Evolutionary conservation across 495 filamentous ascomycete species (phyloP).

Genomic region (Tuber borchii): DNA sequence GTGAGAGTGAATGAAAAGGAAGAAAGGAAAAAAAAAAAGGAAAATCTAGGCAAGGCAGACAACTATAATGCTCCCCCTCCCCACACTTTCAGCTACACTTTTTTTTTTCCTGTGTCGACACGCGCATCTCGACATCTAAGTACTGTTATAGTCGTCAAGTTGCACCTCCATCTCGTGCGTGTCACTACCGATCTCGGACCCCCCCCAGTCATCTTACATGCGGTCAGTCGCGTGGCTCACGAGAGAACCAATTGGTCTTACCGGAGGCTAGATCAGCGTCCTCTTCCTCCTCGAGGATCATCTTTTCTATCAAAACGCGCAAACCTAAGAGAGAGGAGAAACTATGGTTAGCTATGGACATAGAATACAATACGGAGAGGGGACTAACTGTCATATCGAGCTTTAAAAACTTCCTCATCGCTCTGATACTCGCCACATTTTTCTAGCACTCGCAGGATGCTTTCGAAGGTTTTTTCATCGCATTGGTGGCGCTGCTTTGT

Average conservation of each 20-base stretch:
- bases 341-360: background rate
- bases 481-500: constrained; percentile 36
- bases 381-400: constrained; percentile 39
- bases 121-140: constrained; percentile 15
- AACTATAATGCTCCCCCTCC: background rate
- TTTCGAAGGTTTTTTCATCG: constrained; percentile 40
- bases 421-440: constrained; percentile 36
- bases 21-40: constrained; percentile 3
- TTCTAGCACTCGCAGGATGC: constrained; percentile 32
- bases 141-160: constrained; percentile 38
- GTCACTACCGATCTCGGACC: constrained; percentile 40
- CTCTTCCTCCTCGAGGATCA: constrained; percentile 41
- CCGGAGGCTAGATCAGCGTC: constrained; percentile 42
- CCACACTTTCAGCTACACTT: constrained; percentile 9
- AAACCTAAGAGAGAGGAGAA: constrained; percentile 12
- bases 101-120: background rate
- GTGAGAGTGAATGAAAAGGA: background rate
- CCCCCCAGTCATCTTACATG: constrained; percentile 40
- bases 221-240: constrained; percentile 39
- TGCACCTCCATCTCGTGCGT: constrained; percentile 39
- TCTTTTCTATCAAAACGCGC: constrained; percentile 37
- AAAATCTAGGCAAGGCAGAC: constrained; percentile 35
- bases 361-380: background rate
- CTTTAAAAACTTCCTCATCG: constrained; percentile 36
- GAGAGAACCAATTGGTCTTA: constrained; percentile 41